Base-by-base conservation (phyloP, 2,329 filamentous ascomycete genomes). In the Setomelanomma holmii region DNA sequence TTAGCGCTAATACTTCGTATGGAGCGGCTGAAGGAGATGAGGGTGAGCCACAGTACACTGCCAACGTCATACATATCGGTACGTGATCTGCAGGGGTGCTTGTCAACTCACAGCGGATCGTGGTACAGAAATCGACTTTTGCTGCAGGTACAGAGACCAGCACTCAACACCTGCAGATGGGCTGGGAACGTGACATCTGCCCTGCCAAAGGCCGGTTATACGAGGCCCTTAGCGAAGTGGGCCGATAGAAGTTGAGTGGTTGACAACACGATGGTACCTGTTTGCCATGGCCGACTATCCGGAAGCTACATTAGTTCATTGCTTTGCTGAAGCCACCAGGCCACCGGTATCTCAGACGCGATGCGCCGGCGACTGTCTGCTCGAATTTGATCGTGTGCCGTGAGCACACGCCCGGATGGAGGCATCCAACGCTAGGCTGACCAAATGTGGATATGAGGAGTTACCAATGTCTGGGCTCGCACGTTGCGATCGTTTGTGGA, bases 11-110 rank as follows among this genome's bases (percentile, higher is more conserved):
- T 40, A 30, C 30, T 40, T 51, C 50, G 46, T 51, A 47, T 53
- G 39, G 34, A 39, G 36, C 40, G 21, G 36, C 36, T 49, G 23
- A 38, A 33, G 49, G 53, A 56, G 50, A 59, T 56, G 49, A 56
- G 35, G 14, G 24, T 38, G 35, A 45, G 51, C 48, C 47, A 53
- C 20, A 16, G 16, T 41, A 35, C 40, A 46, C 35, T 34, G 8
- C 19, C 19, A 30, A 53, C 39, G 30, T 51, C 49, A 50, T 40
- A 20, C 19, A 14, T 39, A 35, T 43, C 20, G 17, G 23, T 38
- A 21, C 22, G 22, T 23, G 22, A 33, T 44, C 27, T 36, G 36
- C 40, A 39, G 40, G 43, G 24, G 34, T 10, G 17, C 27, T 34
- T 22, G 50, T 50, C 44, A 40, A 16, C 36, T 11, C 16, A 17